These are phyloP conservation scores for Inonotus obliquus DNA, from an alignment of 1,284 basidiomycete genomes.

Conservation along the genomic window DNA sequence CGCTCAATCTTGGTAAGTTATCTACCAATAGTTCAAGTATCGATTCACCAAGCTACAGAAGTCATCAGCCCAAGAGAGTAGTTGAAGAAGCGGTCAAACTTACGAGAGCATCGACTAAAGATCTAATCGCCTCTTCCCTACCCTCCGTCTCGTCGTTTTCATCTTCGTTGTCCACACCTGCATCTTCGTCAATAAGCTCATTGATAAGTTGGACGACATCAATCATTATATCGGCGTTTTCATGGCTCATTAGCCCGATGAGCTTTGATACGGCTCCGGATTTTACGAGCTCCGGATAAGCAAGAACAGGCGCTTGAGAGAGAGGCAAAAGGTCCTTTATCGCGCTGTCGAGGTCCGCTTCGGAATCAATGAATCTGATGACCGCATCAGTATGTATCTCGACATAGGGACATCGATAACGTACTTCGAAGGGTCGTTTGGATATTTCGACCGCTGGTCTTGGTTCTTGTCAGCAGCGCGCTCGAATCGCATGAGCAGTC, in stretches of 20 bases:
- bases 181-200: slow-evolving; percentile 96
- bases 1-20: slow-evolving; percentile 80
- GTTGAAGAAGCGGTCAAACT: slow-evolving; percentile 27
- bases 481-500: slow-evolving; percentile 80
- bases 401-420: slow-evolving; percentile 19
- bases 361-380: slow-evolving; percentile 95
- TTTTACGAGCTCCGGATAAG: slow-evolving; percentile 87
- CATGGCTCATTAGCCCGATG: slow-evolving; percentile 84
- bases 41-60: slow-evolving; percentile 67
- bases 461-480: slow-evolving; percentile 90
- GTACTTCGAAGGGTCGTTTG: slow-evolving; percentile 86
- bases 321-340: slow-evolving; percentile 85
- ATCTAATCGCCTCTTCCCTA: slow-evolving; percentile 67
- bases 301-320: slow-evolving; percentile 79
- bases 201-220: slow-evolving; percentile 89
- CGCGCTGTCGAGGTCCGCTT: slow-evolving; percentile 87
- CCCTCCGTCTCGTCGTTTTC: slow-evolving; percentile 56
- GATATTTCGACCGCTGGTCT: slow-evolving; percentile 89
- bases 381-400: not conserved
- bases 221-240: slow-evolving; percentile 91
- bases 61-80: not conserved
- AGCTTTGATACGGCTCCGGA: slow-evolving; percentile 68
- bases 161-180: slow-evolving; percentile 71
- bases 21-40: slow-evolving; percentile 87
- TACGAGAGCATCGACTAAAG: slow-evolving; percentile 72